A percentile compares a stretch with the other conserved stretches of the same genome.
Evolutionary conservation across 2,329 filamentous ascomycete genomes (phyloP).

Genomic region (Aspergillus quadrilineatus): DNA sequence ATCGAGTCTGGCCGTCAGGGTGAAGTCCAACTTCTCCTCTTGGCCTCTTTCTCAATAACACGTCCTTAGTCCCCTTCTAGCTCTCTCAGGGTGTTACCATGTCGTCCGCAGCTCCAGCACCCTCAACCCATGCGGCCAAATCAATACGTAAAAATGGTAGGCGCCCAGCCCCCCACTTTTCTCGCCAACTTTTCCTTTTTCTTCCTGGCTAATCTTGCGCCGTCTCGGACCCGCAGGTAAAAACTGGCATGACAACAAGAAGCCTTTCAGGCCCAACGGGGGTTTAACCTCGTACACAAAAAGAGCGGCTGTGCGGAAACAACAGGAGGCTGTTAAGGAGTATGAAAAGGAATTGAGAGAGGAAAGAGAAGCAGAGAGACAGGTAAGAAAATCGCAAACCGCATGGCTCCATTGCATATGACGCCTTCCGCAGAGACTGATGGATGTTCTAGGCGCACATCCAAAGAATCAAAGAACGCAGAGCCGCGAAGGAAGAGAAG

Average conservation of each 20-base stretch:
- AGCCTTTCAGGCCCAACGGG: constrained; percentile 77
- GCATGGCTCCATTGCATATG: background rate
- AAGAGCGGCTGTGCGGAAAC: constrained; percentile 67
- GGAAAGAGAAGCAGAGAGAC: constrained; percentile 85
- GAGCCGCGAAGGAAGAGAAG: constrained; percentile 86
- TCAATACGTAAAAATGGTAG: constrained; percentile 84
- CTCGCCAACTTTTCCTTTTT: constrained; percentile 14
- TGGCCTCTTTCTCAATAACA: background rate
- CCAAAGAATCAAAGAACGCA: constrained; percentile 78
- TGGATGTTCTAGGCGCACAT: constrained; percentile 63
- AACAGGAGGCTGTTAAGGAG: constrained; percentile 76
- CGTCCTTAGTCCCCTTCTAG: background rate
- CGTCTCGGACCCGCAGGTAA: constrained; percentile 64
- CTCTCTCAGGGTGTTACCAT: constrained; percentile 35
- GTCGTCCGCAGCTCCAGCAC: constrained; percentile 40
- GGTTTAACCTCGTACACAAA: constrained; percentile 78
- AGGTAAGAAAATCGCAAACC: constrained; percentile 55
- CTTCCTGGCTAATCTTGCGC: constrained; percentile 19
- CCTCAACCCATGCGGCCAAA: constrained; percentile 34
- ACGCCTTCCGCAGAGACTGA: constrained; percentile 3
- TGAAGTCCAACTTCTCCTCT: constrained; percentile 2
- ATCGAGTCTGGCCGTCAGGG: constrained; percentile 17
- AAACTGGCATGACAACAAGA: constrained; percentile 84
- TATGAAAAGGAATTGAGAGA: constrained; percentile 95
- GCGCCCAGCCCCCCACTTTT: constrained; percentile 24